A percentile compares a stretch with the other conserved stretches of the same genome.
phyloP scores from a whole-genome alignment of 768 basidiomycete species.

The Tricholoma hemisulphureum region DNA sequence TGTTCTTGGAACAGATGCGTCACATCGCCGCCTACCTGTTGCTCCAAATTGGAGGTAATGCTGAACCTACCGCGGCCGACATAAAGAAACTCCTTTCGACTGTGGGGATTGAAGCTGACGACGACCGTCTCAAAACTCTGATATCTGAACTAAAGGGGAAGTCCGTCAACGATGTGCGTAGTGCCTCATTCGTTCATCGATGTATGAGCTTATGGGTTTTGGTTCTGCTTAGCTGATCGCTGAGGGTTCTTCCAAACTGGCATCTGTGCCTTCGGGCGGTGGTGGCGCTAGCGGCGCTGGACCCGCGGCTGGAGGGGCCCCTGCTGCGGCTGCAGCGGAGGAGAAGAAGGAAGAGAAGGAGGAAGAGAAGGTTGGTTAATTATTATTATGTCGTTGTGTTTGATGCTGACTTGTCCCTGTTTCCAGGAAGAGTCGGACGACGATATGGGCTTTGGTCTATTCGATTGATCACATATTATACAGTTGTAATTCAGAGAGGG shows the following conservation, averaged over 20 bases:
- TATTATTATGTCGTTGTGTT: not conserved
- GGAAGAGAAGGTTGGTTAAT: conserved; percentile 72
- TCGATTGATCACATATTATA: conserved; percentile 65
- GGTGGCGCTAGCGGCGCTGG: conserved; percentile 57
- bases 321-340: conserved; percentile 66
- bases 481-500: not conserved
- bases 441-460: conserved; percentile 99
- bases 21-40: conserved; percentile 96
- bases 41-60: conserved; percentile 91
- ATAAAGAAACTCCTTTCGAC: conserved; percentile 82
- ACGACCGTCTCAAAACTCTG: conserved; percentile 75
- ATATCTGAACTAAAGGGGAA: conserved; percentile 91
- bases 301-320: conserved; percentile 49
- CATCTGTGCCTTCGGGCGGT: conserved; percentile 93
- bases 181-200: conserved; percentile 11
- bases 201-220: conserved; percentile 7
- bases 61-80: conserved; percentile 80
- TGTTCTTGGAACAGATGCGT: conserved; percentile 63
- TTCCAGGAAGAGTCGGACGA: conserved; percentile 90
- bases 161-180: conserved; percentile 72
- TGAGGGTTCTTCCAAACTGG: conserved; percentile 89
- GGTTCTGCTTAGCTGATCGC: conserved; percentile 71
- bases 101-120: conserved; percentile 88
- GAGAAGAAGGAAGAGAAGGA: conserved; percentile 88
- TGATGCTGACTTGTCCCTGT: not conserved